phyloP scores from a whole-genome alignment of 495 filamentous ascomycete species.

The Penicillium malachiteum region DNA sequence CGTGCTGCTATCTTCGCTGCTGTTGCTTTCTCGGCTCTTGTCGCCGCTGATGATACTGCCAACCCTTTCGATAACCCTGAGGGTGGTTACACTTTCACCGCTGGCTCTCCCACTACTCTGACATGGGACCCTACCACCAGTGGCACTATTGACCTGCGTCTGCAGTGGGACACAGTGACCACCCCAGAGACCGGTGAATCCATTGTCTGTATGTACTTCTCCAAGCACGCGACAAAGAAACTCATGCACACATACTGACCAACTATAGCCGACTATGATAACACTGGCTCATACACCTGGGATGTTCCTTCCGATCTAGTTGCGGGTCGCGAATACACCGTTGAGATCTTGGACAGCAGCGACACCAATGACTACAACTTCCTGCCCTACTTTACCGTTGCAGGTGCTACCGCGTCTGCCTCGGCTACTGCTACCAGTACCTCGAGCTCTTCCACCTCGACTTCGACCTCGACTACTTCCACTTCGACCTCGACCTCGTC shows the following conservation, averaged over 20 bases:
- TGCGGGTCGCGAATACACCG: constrained; percentile 53
- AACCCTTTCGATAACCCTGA: constrained; percentile 58
- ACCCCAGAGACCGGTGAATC: constrained; percentile 42
- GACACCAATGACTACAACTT: constrained; percentile 53
- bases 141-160: constrained; percentile 53
- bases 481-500: constrained; percentile 60
- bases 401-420: constrained; percentile 43
- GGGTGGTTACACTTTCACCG: constrained; percentile 45
- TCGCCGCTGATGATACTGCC: constrained; percentile 28
- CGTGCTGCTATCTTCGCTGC: constrained; percentile 38
- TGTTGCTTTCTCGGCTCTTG: constrained; percentile 41
- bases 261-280: constrained; percentile 47
- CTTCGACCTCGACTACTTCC: constrained; percentile 23
- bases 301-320: constrained; percentile 42
- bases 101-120: constrained; percentile 51
- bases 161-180: constrained; percentile 50
- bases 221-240: too few species aligned
- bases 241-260: constrained; percentile 15
- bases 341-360: constrained; percentile 54
- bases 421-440: constrained; percentile 16
- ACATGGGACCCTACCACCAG: constrained; percentile 54
- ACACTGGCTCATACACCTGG: constrained; percentile 60
- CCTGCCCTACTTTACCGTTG: constrained; percentile 56
- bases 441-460: constrained; percentile 11
- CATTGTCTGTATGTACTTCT: constrained; percentile 52